Percentiles rank a stretch among this genome's conserved stretches.
Conservation (phyloP, 2,329 filamentous ascomycete genomes). For the Metarhizium rileyi region DNA sequence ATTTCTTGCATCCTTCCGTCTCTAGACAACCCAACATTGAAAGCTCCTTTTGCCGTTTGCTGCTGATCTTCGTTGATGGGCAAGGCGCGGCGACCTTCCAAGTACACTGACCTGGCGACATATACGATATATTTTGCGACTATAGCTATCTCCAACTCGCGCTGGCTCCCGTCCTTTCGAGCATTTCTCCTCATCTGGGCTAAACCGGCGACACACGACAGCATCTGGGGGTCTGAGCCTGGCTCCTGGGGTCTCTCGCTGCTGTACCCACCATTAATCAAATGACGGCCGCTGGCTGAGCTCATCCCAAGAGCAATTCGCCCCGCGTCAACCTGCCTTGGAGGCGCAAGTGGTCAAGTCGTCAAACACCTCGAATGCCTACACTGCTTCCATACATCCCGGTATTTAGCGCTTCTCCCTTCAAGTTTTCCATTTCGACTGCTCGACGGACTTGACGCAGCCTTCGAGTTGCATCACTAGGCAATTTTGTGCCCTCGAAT, state of each 20-base stretch:
- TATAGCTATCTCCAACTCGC: not conserved
- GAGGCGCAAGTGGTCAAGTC: too few relatives aligned
- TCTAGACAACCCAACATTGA: too few relatives aligned
- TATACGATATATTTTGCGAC: not conserved
- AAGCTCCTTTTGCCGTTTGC: not conserved
- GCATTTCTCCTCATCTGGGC: not conserved
- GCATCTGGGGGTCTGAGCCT: not conserved
- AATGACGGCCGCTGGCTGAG: not conserved
- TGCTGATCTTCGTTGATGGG: not conserved
- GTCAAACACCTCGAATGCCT: not conserved
- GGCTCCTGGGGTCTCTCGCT: not conserved
- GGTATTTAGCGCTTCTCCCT: not conserved
- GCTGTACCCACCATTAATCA: not conserved
- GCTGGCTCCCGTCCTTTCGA: not conserved
- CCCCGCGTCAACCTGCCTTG: not conserved
- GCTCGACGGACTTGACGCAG: not conserved
- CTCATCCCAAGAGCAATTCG: not conserved
- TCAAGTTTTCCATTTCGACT: not conserved
- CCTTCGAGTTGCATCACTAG: not conserved
- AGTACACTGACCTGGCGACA: not conserved
- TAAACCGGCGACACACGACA: not conserved
- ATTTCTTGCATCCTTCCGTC: not conserved
- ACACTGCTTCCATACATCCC: not conserved
- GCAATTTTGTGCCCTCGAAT: constrained; percentile 6
- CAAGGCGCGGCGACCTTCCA: not conserved